phyloP scores from a whole-genome alignment of 2,329 filamentous ascomycete genomes.

The Blastomyces silverae region DNA sequence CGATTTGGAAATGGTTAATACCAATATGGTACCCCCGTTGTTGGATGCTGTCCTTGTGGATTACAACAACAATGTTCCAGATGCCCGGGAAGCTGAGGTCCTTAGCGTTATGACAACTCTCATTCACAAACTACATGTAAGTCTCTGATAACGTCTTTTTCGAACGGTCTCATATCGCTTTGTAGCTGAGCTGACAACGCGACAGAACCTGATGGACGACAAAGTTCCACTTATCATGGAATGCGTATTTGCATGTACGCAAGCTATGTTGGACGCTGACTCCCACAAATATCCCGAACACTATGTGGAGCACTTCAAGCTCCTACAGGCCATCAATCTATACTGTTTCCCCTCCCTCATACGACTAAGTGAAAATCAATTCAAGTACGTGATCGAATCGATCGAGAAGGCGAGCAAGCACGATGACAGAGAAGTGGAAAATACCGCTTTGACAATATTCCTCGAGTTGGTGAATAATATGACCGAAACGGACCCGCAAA shows the following conservation, averaged over 20 bases:
- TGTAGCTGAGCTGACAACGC: slow-evolving; percentile 30
- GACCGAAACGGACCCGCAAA: slow-evolving; percentile 78
- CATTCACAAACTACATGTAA: slow-evolving; percentile 90
- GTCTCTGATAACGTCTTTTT: slow-evolving; percentile 51
- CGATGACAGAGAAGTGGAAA: slow-evolving; percentile 96
- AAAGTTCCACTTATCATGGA: slow-evolving; percentile 97
- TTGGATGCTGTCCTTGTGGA: slow-evolving; percentile 90
- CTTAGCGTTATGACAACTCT: slow-evolving; percentile 97
- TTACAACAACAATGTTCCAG: slow-evolving; percentile 94
- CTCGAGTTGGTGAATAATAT: slow-evolving; percentile 97
- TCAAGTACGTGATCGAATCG: slow-evolving; percentile 98
- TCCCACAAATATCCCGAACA: slow-evolving; percentile 99
- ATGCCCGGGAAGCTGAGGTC: slow-evolving; percentile 92
- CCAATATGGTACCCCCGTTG: slow-evolving; percentile 90
- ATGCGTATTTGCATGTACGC: slow-evolving; percentile 94
- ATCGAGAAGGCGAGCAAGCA: slow-evolving; percentile 99
- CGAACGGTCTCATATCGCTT: slow-evolving; percentile 16
- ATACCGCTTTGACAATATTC: slow-evolving; percentile 95
- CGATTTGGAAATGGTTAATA: slow-evolving; percentile 85
- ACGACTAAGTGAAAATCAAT: slow-evolving; percentile 90
- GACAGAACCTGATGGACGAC: slow-evolving; percentile 87
- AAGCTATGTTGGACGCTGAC: slow-evolving; percentile 99
- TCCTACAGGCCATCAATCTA: slow-evolving; percentile 89
- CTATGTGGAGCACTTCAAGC: slow-evolving; percentile 98
- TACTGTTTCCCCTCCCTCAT: slow-evolving; percentile 94